Conservation (phyloP, 305 asterid genomes). For the Coffea humblotiana region DNA sequence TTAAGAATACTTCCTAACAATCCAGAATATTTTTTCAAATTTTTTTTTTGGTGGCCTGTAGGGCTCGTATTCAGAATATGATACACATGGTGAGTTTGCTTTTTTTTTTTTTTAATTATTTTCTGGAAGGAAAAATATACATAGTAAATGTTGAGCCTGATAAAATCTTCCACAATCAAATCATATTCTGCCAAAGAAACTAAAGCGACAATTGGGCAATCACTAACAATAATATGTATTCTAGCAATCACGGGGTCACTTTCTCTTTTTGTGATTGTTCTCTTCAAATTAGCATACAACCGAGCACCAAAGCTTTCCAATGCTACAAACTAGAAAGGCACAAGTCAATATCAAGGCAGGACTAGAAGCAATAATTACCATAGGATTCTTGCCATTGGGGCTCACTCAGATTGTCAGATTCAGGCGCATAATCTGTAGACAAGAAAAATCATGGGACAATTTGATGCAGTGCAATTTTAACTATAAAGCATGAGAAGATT, state of each 20-base stretch:
- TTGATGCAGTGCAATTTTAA: not conserved
- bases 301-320: not conserved
- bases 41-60: too few species aligned
- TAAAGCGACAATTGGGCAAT: not conserved
- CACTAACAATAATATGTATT: not conserved
- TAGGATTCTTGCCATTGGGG: not conserved
- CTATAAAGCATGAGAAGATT: not conserved
- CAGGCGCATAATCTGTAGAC: not conserved
- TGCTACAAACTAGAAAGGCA: too few species aligned
- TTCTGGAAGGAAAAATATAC: too few species aligned
- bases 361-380: not conserved
- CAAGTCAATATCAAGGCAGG: not conserved
- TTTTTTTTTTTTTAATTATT: too few species aligned
- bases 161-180: not conserved
- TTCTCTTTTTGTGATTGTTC: too few species aligned
- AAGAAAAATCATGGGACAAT: not conserved
- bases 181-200: not conserved
- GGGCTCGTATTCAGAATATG: not conserved
- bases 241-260: not conserved
- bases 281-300: too few species aligned
- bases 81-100: not conserved
- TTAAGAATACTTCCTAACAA: too few species aligned
- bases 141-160: not conserved
- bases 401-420: not conserved
- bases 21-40: too few species aligned